Evolutionary conservation across 2,329 filamentous ascomycete genomes (phyloP).

Genomic region (Xylaria multiplex): DNA sequence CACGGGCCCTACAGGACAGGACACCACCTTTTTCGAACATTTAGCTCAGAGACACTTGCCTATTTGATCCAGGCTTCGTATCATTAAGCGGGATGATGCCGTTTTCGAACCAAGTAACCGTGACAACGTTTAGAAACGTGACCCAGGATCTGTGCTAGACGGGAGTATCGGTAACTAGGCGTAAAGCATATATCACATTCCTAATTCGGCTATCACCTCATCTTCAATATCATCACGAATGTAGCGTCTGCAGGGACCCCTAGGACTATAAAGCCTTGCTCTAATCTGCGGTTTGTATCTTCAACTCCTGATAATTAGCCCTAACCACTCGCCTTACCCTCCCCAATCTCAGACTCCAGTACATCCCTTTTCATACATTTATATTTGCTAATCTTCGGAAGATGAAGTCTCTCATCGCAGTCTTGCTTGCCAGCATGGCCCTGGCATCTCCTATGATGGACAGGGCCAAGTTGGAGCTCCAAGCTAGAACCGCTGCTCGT

Average conservation of each 20-base stretch:
- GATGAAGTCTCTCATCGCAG: constrained; percentile 29
- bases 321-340: constrained; percentile 2
- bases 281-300: not conserved
- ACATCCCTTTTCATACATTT: not conserved
- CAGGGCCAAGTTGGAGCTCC: constrained; percentile 29
- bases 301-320: constrained; percentile 18
- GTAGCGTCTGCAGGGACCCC: not conserved
- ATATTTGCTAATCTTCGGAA: constrained; percentile 14
- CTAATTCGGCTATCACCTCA: constrained; percentile 28
- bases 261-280: constrained; percentile 31
- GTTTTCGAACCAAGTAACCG: constrained; percentile 17
- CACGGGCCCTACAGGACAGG: constrained; percentile 1
- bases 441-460: constrained; percentile 35
- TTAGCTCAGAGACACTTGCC: constrained; percentile 22
- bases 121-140: constrained; percentile 15
- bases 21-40: not conserved
- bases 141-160: not conserved
- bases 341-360: constrained; percentile 5
- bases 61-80: constrained; percentile 27
- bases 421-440: constrained; percentile 25
- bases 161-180: not conserved
- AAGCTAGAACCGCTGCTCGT: constrained; percentile 29
- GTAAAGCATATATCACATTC: constrained; percentile 28
- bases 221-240: constrained; percentile 19
- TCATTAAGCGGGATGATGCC: constrained; percentile 10